phyloP scores from a whole-genome alignment of 2,329 filamentous ascomycete species.

The Colletotrichum filicis region DNA sequence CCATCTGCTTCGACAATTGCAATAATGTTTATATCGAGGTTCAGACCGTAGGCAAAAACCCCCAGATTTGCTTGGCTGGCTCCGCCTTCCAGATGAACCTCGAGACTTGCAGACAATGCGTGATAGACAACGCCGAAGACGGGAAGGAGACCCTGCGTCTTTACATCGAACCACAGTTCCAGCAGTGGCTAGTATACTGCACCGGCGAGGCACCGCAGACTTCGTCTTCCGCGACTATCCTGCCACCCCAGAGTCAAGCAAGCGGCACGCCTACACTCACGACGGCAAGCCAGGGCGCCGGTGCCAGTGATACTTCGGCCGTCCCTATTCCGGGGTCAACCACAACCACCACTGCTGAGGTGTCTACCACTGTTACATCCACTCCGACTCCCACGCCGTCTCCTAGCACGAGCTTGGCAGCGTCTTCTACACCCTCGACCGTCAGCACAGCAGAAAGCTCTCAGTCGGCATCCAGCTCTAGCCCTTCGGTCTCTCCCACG shows the following conservation, averaged over 20 bases:
- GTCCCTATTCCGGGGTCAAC: conserved; percentile 22
- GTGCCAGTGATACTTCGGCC: conserved; percentile 17
- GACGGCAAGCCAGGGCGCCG: conserved; percentile 35
- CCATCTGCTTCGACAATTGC: conserved; percentile 64
- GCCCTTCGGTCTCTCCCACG: not conserved
- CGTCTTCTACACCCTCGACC: conserved; percentile 11
- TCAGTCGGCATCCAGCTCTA: not conserved
- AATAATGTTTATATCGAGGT: conserved; percentile 60
- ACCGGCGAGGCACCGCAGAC: conserved; percentile 37
- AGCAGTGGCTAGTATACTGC: conserved; percentile 61
- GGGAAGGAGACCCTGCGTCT: conserved; percentile 42
- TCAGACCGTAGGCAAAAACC: conserved; percentile 57
- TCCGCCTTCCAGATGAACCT: conserved; percentile 55
- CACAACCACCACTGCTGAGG: conserved; percentile 6
- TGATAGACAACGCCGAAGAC: conserved; percentile 41
- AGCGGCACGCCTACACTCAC: not conserved
- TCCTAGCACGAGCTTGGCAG: not conserved
- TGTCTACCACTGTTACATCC: not conserved
- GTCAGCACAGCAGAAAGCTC: conserved; percentile 2
- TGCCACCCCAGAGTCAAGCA: conserved; percentile 45
- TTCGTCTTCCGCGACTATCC: conserved; percentile 33
- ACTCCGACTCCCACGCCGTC: conserved; percentile 1
- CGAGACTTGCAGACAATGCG: conserved; percentile 54
- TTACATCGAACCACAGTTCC: conserved; percentile 51
- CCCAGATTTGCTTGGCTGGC: conserved; percentile 53